Base-by-base conservation (phyloP, 495 filamentous ascomycete species). In the Echria macrotheca region DNA sequence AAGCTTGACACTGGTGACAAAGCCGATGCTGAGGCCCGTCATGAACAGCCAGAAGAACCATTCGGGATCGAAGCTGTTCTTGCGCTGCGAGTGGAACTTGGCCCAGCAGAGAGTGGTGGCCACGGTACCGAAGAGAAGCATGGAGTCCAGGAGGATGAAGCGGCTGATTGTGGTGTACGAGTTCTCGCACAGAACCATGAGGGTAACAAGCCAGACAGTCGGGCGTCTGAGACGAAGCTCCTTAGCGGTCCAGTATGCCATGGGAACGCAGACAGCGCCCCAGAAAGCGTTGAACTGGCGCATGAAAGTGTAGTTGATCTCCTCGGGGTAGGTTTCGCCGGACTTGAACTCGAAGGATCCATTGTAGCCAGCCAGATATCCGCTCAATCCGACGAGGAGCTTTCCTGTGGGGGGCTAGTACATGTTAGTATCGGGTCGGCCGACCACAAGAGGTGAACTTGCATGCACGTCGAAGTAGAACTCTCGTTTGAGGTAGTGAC, bases 321-420 rank as follows among this genome's bases (percentile, higher is more conserved):
- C 89, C 54, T 82, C 78, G 1, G 93, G 93, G 61, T 98, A 98
- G 36, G 77, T 87, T 66, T 97, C 93, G 58, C 93, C 93, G 19
- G 91, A 96, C 67, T 98, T 98, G 81, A 98, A 98, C 67, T 97
- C 94, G 70, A 98, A 98, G 1, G 94, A 95, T 26, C 93, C 93
- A 78, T 98, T 98, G 75, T 98, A 98, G 43, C 91, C 91, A 28
- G 93, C 93, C 46, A 98, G 74, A 58, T 90, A 91, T 57, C 93
- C 93, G 10, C 93, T 97, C 46, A 98, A 78, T 37, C 93, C 93
- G 53, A 98, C 94, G 19, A 98, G 79, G 80, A 98, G 96, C 75
- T 98, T 98, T 60, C 93, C 93, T 37, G 97, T 80, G 37, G 93
- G 93, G 44, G 93, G 93, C 66, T 98, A 87, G 26, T 58, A 56